These are phyloP conservation scores for Allantophomopsis lycopodina DNA, from an alignment of 2,329 filamentous ascomycete genomes.

Conservation along the genomic window DNA sequence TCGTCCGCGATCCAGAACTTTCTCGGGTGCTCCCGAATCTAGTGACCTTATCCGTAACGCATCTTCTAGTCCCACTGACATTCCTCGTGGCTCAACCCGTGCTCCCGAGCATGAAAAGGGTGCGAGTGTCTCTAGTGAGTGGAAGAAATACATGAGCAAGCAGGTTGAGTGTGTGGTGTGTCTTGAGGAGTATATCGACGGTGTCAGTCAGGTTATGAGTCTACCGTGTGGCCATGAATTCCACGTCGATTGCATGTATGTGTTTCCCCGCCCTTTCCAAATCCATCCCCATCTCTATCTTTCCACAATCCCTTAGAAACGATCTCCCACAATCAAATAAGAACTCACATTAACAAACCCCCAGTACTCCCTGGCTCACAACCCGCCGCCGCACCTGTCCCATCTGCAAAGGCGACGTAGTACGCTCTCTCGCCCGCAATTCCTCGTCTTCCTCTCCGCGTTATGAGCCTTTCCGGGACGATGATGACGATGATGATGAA, in stretches of 20 bases:
- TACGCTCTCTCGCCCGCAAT: constrained; percentile 46
- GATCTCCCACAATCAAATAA: too few relatives aligned
- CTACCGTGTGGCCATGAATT: constrained; percentile 96
- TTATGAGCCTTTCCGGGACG: constrained; percentile 9
- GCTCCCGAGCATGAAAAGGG: constrained; percentile 32
- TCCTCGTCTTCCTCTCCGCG: constrained; percentile 13
- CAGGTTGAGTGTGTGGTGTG: constrained; percentile 91
- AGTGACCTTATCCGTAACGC: constrained; percentile 30
- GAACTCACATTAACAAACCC: constrained; percentile 1
- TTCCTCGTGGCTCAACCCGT: constrained; percentile 9
- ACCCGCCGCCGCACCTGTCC: constrained; percentile 93
- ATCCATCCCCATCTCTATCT: too few relatives aligned
- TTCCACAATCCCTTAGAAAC: too few relatives aligned
- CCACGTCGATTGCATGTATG: constrained; percentile 96
- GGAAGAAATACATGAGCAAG: constrained; percentile 53
- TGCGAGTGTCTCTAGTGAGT: constrained; percentile 32
- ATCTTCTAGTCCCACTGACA: constrained; percentile 16
- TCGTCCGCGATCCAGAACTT: constrained; percentile 51
- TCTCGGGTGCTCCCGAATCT: constrained; percentile 42
- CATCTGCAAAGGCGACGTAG: constrained; percentile 96
- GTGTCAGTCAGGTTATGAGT: constrained; percentile 91
- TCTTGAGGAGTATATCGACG: constrained; percentile 90
- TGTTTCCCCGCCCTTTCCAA: constrained; percentile 15
- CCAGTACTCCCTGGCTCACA: constrained; percentile 88
- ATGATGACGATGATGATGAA: constrained; percentile 25